Conservation (phyloP, 768 basidiomycete species). For the Mycena vulgaris region DNA sequence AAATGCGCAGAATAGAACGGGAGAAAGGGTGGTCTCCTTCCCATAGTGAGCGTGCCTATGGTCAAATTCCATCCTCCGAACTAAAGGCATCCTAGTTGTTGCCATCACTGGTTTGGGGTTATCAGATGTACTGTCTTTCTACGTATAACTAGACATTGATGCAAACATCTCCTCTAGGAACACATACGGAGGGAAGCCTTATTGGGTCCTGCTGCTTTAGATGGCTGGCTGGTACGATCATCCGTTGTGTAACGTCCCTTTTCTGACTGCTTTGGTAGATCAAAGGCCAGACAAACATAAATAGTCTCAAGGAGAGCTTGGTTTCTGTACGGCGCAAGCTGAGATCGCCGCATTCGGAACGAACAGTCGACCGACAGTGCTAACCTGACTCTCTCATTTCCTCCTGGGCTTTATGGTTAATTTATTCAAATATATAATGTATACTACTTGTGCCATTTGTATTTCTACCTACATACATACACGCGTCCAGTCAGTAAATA, state of each 20-base stretch:
- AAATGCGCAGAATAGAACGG: conserved; percentile 30
- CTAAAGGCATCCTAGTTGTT: conserved; percentile 3
- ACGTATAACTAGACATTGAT: background rate
- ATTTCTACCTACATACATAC: conserved; percentile 1
- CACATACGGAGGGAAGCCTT: conserved; percentile 25
- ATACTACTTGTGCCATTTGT: background rate
- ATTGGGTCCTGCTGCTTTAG: conserved; percentile 29
- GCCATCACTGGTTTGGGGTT: conserved; percentile 35
- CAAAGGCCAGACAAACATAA: conserved; percentile 32
- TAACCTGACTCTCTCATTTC: background rate
- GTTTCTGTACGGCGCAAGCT: conserved; percentile 14
- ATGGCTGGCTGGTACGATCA: conserved; percentile 31
- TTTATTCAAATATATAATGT: conserved; percentile 8
- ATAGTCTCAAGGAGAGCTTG: conserved; percentile 26
- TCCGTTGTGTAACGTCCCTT: background rate
- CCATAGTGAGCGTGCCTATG: conserved; percentile 13
- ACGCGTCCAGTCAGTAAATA: no score
- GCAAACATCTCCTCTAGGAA: conserved; percentile 9
- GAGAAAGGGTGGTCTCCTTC: conserved; percentile 21
- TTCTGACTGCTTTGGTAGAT: conserved; percentile 17
- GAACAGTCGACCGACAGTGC: no score
- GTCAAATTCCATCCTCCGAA: background rate
- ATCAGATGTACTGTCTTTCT: conserved; percentile 19
- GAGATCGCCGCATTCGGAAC: background rate
- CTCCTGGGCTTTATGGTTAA: conserved; percentile 1